phyloP scores from a whole-genome alignment of 192 early-diverging fungal genomes.

The Coemansia sp. region DNA sequence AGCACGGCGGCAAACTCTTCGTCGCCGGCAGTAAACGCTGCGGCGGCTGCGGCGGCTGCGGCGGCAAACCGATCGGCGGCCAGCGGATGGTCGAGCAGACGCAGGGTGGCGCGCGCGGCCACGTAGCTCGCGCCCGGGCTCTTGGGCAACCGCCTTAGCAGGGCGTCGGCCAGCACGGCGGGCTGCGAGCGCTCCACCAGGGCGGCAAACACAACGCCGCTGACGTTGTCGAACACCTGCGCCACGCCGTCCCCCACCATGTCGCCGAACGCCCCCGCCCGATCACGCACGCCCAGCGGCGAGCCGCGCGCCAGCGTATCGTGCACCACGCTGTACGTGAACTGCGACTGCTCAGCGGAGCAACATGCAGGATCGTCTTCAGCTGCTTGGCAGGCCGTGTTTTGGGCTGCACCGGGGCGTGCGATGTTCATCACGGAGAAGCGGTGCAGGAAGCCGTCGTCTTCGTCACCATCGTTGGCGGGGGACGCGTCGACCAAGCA shows the following conservation, averaged over 20 bases:
- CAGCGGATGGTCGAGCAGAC: slow-evolving; percentile 24
- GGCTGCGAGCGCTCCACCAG: slow-evolving; percentile 29
- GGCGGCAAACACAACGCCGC: slow-evolving; percentile 27
- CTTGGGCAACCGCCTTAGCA: slow-evolving; percentile 34
- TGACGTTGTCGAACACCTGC: slow-evolving; percentile 26
- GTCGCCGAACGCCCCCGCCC: slow-evolving; percentile 34
- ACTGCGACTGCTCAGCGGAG: too few relatives aligned
- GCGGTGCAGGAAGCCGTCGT: slow-evolving; percentile 42
- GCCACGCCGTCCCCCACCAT: slow-evolving; percentile 40
- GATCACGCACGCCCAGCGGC: slow-evolving; percentile 20
- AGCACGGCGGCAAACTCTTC: too few relatives aligned
- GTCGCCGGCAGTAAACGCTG: too few relatives aligned
- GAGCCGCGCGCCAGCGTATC: slow-evolving; percentile 23
- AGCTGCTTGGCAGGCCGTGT: too few relatives aligned
- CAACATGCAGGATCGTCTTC: too few relatives aligned
- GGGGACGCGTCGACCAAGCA: slow-evolving; percentile 9
- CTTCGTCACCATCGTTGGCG: slow-evolving; percentile 2
- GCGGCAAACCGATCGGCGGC: slow-evolving; percentile 36
- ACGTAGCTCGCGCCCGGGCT: slow-evolving; percentile 35
- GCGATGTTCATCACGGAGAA: slow-evolving; percentile 51
- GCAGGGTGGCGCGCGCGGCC: slow-evolving; percentile 32
- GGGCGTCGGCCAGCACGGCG: slow-evolving; percentile 27
- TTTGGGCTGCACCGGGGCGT: too few relatives aligned
- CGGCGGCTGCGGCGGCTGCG: slow-evolving; percentile 31
- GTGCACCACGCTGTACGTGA: slow-evolving; percentile 47